phyloP scores from a whole-genome alignment of 2,329 filamentous ascomycete species.

The Nemania sp. region DNA sequence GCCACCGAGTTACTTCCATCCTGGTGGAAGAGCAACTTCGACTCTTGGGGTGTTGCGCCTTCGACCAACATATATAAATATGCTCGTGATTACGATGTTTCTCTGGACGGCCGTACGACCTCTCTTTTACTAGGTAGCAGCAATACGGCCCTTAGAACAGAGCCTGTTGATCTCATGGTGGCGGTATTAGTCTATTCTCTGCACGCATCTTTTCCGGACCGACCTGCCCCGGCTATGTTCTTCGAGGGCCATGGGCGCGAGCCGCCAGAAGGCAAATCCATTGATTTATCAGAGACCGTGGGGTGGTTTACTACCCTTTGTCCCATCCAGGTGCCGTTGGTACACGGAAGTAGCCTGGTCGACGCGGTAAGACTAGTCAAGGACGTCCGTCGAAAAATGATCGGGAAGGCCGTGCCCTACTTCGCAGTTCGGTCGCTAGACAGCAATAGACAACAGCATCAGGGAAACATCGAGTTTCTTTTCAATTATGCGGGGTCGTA shows the following conservation, averaged over 20 bases:
- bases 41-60: conserved; percentile 2
- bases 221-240: not conserved
- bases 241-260: conserved; percentile 7
- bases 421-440: conserved; percentile 3
- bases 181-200: not conserved
- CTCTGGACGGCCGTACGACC: conserved; percentile 2
- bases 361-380: not conserved
- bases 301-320: conserved; percentile 8
- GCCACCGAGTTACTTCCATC: conserved; percentile 1
- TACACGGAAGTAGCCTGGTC: not conserved
- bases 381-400: not conserved
- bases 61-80: conserved; percentile 5
- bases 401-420: not conserved
- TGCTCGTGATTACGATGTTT: conserved; percentile 5
- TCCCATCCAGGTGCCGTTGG: not conserved
- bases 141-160: not conserved
- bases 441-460: conserved; percentile 6
- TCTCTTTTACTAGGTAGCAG: not conserved
- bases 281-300: conserved; percentile 3
- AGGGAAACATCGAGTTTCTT: conserved; percentile 4
- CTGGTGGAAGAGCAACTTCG: not conserved
- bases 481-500: conserved; percentile 5
- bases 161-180: not conserved
- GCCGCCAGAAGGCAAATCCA: not conserved
- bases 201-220: not conserved